Base-by-base conservation (phyloP, 768 basidiomycete species). In the Amanita molliuscula region DNA sequence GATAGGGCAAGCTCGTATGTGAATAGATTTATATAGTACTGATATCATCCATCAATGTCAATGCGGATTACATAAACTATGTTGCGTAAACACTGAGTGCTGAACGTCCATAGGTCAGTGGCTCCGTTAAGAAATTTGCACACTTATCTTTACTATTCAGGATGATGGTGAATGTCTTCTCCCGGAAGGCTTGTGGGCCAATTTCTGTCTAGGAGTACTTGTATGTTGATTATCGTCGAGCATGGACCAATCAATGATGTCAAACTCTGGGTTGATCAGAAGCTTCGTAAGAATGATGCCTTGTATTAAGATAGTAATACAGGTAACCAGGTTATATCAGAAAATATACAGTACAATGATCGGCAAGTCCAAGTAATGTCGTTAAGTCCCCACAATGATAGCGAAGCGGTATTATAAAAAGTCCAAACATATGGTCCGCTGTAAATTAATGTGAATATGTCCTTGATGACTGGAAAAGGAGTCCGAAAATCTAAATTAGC, bases 401-500 rank as follows among this genome's bases (percentile, higher is more conserved):
- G 16, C 16, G 7, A 21, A 18, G 23, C 13, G 15, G 42, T 28
- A 16, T 21, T 34, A 25, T 18, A 35, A 44, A 40, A 7, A 9
- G 25, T 44, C 33, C 33, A 8, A 49, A 41, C 13, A 42, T 9
- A 13, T 28, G 28, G 47, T 48, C 36, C 25, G 28, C 21, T 29
- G 34, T 36, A 48, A 48, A 18, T 40, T 38, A 40, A 21, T 20
- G 34, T 6, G 34, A 20, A 37, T n/a, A 34, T 35, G 46, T 44
- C 48, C 48, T 18, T 40, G 37, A 26, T 29, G 5, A 49, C 8
- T 13, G n/a, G 4, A 18, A 8, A 15, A 28, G 35, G 15, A 44
- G 49, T 50, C 31, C 41, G 9, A 44, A 34, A 44, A 43, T 43
- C 41, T 50, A 43, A 26, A 43, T 43, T 38, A 41, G 33, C 33